Conservation (phyloP, 179 eudicot genomes). For the Nepenthes alata region DNA sequence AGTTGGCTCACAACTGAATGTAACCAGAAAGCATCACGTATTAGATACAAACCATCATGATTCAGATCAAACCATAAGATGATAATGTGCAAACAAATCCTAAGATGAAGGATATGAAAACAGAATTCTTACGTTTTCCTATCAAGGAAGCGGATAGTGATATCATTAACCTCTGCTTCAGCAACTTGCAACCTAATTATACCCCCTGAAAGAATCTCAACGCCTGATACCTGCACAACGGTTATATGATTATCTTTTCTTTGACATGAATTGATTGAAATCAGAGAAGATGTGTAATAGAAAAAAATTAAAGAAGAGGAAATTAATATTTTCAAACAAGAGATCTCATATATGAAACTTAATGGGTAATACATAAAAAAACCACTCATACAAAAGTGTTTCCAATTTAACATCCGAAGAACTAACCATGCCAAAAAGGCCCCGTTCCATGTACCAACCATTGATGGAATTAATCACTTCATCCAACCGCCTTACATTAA, state of each 20-base stretch:
- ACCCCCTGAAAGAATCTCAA: constrained; percentile 94
- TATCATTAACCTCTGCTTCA: constrained; percentile 96
- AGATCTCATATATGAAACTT: no score
- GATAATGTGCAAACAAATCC: no score
- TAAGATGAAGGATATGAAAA: neutral
- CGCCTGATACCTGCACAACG: constrained; percentile 67
- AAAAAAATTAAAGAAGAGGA: no score
- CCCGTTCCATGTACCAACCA: constrained; percentile 99
- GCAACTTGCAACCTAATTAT: constrained; percentile 77
- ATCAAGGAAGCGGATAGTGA: constrained; percentile 78
- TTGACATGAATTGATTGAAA: neutral
- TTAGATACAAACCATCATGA: neutral
- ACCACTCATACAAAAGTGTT: neutral
- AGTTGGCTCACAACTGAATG: constrained; percentile 84
- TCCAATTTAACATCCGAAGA: neutral
- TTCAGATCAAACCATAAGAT: neutral
- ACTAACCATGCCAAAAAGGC: constrained; percentile 96
- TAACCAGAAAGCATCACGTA: constrained; percentile 5
- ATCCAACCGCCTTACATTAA: constrained; percentile 80
- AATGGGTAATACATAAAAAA: no score
- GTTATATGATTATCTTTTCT: constrained; percentile 4
- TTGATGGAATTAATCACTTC: constrained; percentile 88
- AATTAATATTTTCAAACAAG: no score
- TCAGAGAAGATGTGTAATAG: neutral
- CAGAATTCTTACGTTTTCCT: constrained; percentile 62